Conservation (phyloP, 2,329 filamentous ascomycete genomes). For the Simplicillium sp. region DNA sequence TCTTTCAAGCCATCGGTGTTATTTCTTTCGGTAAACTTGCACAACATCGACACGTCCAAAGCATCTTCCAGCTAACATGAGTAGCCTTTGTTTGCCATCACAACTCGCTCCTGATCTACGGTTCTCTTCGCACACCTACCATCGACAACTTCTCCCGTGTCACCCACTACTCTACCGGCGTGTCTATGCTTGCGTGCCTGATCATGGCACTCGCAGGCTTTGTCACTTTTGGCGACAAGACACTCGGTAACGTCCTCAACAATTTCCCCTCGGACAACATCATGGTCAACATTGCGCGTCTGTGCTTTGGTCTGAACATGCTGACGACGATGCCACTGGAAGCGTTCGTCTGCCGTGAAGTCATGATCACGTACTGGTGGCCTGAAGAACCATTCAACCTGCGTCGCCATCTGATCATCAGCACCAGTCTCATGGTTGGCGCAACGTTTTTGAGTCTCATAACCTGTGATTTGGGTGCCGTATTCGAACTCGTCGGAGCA, state of each 20-base stretch:
- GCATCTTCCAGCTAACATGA: conserved; percentile 1
- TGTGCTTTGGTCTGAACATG: conserved; percentile 98
- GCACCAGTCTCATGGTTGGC: conserved; percentile 67
- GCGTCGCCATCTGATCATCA: conserved; percentile 78
- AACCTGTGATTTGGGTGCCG: conserved; percentile 86
- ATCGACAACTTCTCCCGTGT: conserved; percentile 90
- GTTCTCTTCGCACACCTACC: conserved; percentile 85
- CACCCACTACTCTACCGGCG: conserved; percentile 84
- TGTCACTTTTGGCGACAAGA: conserved; percentile 85
- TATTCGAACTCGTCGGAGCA: conserved; percentile 93
- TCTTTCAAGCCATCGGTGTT: conserved; percentile 94
- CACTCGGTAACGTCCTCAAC: conserved; percentile 92
- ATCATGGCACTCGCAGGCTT: conserved; percentile 83
- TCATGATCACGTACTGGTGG: conserved; percentile 81
- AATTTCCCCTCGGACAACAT: conserved; percentile 88
- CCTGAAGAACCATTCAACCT: conserved; percentile 67
- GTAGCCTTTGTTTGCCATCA: conserved; percentile 67
- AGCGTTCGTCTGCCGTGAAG: conserved; percentile 94
- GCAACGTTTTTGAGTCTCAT: conserved; percentile 71
- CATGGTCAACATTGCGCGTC: conserved; percentile 87
- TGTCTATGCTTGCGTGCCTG: conserved; percentile 88
- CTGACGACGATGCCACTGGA: conserved; percentile 92
- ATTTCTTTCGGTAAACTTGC: conserved; percentile 77
- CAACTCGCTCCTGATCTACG: conserved; percentile 96
- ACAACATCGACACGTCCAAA: background rate